Evolutionary conservation across 148 eudicot genomes (phyloP), one percentile per base, ranked within the genome.

Genomic region (Camellia lanceoleosa): DNA sequence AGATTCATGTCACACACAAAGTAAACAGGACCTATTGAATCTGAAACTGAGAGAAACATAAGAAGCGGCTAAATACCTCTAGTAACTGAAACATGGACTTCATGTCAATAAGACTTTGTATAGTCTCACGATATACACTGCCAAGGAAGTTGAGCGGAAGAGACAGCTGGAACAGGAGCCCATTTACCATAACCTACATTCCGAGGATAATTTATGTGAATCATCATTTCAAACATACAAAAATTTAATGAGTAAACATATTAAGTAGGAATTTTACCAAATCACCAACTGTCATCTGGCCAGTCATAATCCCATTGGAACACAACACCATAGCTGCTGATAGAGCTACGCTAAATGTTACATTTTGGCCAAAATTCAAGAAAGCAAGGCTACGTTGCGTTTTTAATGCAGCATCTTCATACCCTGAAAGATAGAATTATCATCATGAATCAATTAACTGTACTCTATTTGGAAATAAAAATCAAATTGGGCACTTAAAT

Each of bases 121-220:
- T 68, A 63, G 98, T 95, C 88, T 95, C 98, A 76, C 98, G 95
- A 85, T 95, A 95, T 42, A 95, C 98, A 82, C 97, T 87, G 63
- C 98, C 98, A 82, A 95, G 98, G 86, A 93, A 95, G 85, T 95
- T 95, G 66, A 95, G 91, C 16, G 98, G 98, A 77, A 95, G 91
- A 82, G 98, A 95, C 62, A 93, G 87, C 84, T 95, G 98, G 88
- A 95, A 93, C 19, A 95, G 92, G 43, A 95, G 94, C 74, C 98
- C 98, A 82, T 95, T 95, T 77, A 95, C 97, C 98, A 95, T 93
- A 77, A 95, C 98, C 98, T 95, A 71, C 73, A 80, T 58, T 47
- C 59, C 67, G 5, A 2, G 12, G 13, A 46, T 3, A 41, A 11
- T 58, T 49, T 14, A 72, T 46, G 76, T 11, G 44, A 52, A 52